Evolutionary conservation across 306 rosid species (phyloP).

Genomic region (Vicia sativa): DNA sequence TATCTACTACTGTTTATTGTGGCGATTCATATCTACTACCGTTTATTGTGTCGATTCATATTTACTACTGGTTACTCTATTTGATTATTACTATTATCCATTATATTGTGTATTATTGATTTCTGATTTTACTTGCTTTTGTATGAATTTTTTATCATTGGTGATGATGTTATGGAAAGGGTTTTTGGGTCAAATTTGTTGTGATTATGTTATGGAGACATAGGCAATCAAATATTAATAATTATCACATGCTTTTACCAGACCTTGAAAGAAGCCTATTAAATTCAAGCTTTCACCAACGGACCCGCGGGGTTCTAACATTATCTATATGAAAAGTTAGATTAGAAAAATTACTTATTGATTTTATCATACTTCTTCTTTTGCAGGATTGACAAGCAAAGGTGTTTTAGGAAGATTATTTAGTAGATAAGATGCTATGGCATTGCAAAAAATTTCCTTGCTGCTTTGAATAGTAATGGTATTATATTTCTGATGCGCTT

Average conservation of each 20-base stretch:
- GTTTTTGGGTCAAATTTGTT: slow-evolving; percentile 5
- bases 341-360: slow-evolving; percentile 1
- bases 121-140: slow-evolving; percentile 1
- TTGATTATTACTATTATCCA: not conserved
- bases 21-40: not conserved
- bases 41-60: not conserved
- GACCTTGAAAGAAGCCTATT: too few relatives aligned
- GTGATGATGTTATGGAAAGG: slow-evolving; percentile 13
- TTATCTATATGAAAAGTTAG: slow-evolving; percentile 5
- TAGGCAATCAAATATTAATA: not conserved
- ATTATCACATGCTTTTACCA: too few relatives aligned
- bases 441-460: slow-evolving; percentile 29
- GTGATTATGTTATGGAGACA: not conserved
- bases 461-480: slow-evolving; percentile 51
- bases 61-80: not conserved
- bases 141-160: slow-evolving; percentile 7
- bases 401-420: slow-evolving; percentile 45
- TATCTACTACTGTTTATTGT: not conserved
- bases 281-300: too few relatives aligned
- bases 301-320: too few relatives aligned
- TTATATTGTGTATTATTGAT: slow-evolving; percentile 6
- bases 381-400: slow-evolving; percentile 42
- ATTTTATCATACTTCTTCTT: not conserved
- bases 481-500: slow-evolving; percentile 43
- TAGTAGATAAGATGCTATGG: slow-evolving; percentile 39